Evolutionary conservation across 768 basidiomycete species (phyloP).

Genomic region (Termitomyces heimii): DNA sequence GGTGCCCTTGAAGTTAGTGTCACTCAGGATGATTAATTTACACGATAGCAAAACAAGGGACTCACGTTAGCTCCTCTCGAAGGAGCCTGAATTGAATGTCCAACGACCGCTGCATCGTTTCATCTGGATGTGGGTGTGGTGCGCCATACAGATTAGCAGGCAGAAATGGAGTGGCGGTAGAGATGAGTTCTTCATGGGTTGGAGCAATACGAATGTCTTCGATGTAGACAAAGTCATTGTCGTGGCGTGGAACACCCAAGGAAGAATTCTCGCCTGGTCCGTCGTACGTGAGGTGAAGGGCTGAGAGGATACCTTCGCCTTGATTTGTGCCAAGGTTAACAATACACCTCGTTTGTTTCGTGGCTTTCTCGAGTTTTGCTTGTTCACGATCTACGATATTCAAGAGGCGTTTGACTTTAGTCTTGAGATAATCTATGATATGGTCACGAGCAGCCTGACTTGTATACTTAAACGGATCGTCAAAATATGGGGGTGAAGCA

Average conservation of each 20-base stretch:
- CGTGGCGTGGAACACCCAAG: slow-evolving; percentile 50
- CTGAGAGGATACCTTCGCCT: slow-evolving; percentile 30
- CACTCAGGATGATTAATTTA: not conserved
- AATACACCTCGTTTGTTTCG: slow-evolving; percentile 11
- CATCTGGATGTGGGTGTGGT: slow-evolving; percentile 52
- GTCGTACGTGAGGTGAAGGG: slow-evolving; percentile 37
- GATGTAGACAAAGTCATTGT: slow-evolving; percentile 60
- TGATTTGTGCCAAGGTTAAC: not conserved
- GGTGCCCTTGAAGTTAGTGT: slow-evolving; percentile 35
- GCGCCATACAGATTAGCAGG: slow-evolving; percentile 56
- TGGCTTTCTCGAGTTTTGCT: slow-evolving; percentile 22
- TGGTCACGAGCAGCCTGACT: slow-evolving; percentile 27
- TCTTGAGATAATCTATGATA: slow-evolving; percentile 27
- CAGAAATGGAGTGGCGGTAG: slow-evolving; percentile 42
- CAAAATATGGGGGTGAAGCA: slow-evolving; percentile 33
- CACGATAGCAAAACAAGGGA: not conserved
- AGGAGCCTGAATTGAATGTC: slow-evolving; percentile 75
- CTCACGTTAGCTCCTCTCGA: slow-evolving; percentile 65
- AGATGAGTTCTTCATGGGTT: slow-evolving; percentile 60
- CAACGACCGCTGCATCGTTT: slow-evolving; percentile 59
- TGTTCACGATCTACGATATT: slow-evolving; percentile 50
- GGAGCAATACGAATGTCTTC: slow-evolving; percentile 60
- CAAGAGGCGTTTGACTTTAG: slow-evolving; percentile 26
- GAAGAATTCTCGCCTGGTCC: slow-evolving; percentile 47
- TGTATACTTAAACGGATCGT: slow-evolving; percentile 32